Base-by-base conservation (phyloP, 1,139 yeast species). In the Sporopachydermia cereana region DNA sequence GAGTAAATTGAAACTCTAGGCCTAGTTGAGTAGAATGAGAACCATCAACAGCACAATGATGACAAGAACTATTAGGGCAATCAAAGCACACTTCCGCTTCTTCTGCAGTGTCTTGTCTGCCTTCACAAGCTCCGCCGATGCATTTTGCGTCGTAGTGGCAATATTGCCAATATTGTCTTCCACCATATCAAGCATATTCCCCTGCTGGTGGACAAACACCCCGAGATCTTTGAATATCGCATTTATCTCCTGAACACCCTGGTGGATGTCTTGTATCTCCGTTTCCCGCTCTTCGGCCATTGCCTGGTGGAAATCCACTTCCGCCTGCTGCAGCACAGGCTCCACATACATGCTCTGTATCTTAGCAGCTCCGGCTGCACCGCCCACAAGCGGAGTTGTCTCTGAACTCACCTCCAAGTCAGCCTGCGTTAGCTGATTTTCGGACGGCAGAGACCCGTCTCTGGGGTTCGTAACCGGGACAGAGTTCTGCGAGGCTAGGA, bases 211-310 rank as follows among this genome's bases (percentile, higher is more conserved):
- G 1, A 88, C 93, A 53, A 88, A 63, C 39, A 77, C 73, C 16
- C 88, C 88, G 50, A 88, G 63, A 54, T 86, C 95, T 52, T 79
- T 78, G 60, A 86, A 88, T 1, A 88, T 86, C 4, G 88, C 72
- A 57, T 88, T 86, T 43, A 88, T 86, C 54, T 88, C 96, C 49
- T 72, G 72, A 4, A 88, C 84, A 0, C 95, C 94, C 44, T 77
- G 76, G 41, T 83, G 77, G 4, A 88, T 83, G 50, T 75, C 79
- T 31, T 71, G 70, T 24, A 88, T 83, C 50, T 85, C 94, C 22
- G 75, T 64, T 49, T 83, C 80, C 47, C 95, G 65, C 56, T 85
- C 91, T 49, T 79, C 76, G 2, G 88, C 77, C 4, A 88, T 63
- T 9, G 78, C 63, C 2, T 75, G 56, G 54, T 86, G 95, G 52